A percentile compares a stretch with the other conserved stretches of the same genome.
phyloP scores from a whole-genome alignment of 2,329 filamentous ascomycete genomes.

The Scedosporium minutisporum region DNA sequence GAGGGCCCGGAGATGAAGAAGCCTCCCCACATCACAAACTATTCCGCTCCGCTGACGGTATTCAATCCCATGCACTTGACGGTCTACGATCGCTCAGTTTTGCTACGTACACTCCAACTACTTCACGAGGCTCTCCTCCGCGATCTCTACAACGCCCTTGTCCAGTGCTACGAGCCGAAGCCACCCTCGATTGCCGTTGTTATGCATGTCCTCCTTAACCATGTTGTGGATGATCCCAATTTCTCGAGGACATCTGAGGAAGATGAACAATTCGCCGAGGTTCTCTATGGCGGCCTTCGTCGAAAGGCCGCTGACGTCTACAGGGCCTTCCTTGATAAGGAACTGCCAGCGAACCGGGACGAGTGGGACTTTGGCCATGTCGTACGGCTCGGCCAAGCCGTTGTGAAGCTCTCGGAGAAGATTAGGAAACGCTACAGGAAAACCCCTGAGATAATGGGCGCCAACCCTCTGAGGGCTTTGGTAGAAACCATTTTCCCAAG shows the following conservation, averaged over 20 bases:
- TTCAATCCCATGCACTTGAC: slow-evolving; percentile 58
- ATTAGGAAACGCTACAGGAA: slow-evolving; percentile 89
- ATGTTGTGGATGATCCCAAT: slow-evolving; percentile 68
- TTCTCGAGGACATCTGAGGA: slow-evolving; percentile 66
- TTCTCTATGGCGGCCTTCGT: slow-evolving; percentile 62
- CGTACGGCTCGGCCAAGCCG: slow-evolving; percentile 76
- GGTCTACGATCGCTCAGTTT: slow-evolving; percentile 56
- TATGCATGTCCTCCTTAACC: slow-evolving; percentile 70
- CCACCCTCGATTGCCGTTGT: slow-evolving; percentile 70
- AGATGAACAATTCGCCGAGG: slow-evolving; percentile 59
- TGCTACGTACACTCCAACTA: slow-evolving; percentile 65
- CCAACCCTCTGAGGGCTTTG: slow-evolving; percentile 56
- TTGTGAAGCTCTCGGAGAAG: slow-evolving; percentile 75
- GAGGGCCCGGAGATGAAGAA: slow-evolving; percentile 58
- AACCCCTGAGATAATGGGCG: slow-evolving; percentile 77
- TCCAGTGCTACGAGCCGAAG: slow-evolving; percentile 83
- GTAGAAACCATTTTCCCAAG: slow-evolving; percentile 78
- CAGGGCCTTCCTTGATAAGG: slow-evolving; percentile 63
- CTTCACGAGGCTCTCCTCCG: slow-evolving; percentile 76
- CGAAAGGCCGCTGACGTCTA: slow-evolving; percentile 74
- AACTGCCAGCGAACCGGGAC: slow-evolving; percentile 70
- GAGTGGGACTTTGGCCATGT: slow-evolving; percentile 89
- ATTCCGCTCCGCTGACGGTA: slow-evolving; percentile 39
- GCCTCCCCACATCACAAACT: slow-evolving; percentile 44
- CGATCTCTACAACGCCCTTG: slow-evolving; percentile 79